Conservation (phyloP, 2,329 filamentous ascomycete species). For the Penicillium sp. region DNA sequence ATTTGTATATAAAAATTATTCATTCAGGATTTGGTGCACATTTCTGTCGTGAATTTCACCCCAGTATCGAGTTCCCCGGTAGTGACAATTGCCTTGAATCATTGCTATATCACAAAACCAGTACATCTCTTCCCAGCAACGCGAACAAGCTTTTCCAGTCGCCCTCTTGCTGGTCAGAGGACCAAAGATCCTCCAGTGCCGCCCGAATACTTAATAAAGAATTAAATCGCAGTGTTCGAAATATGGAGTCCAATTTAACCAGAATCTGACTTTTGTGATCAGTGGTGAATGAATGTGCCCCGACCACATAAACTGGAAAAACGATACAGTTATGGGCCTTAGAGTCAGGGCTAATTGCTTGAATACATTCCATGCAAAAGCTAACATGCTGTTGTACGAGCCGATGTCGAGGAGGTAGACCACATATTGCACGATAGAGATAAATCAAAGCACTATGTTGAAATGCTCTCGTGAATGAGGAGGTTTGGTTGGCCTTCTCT, state of each 20-base stretch:
- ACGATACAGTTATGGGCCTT: constrained; percentile 18
- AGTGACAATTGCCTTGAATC: too few relatives aligned
- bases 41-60: too few relatives aligned
- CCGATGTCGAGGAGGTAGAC: constrained; percentile 42
- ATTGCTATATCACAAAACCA: constrained; percentile 12
- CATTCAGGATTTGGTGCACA: too few relatives aligned
- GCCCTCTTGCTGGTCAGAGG: constrained; percentile 7
- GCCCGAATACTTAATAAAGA: constrained; percentile 8
- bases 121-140: constrained; percentile 11
- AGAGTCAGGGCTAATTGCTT: constrained; percentile 5
- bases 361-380: constrained; percentile 9
- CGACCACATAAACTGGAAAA: constrained; percentile 15
- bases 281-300: constrained; percentile 11
- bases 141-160: constrained; percentile 14
- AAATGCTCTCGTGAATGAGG: constrained; percentile 46
- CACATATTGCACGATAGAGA: constrained; percentile 49
- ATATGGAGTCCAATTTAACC: constrained; percentile 10
- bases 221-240: constrained; percentile 12
- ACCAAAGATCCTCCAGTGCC: constrained; percentile 14
- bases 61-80: too few relatives aligned
- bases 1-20: too few relatives aligned
- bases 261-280: constrained; percentile 9
- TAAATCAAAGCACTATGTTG: constrained; percentile 49
- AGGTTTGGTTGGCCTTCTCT: constrained; percentile 39
- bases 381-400: constrained; percentile 43